Base-by-base conservation (phyloP, 305 asterid genomes). In the Euphrasia arctica region DNA sequence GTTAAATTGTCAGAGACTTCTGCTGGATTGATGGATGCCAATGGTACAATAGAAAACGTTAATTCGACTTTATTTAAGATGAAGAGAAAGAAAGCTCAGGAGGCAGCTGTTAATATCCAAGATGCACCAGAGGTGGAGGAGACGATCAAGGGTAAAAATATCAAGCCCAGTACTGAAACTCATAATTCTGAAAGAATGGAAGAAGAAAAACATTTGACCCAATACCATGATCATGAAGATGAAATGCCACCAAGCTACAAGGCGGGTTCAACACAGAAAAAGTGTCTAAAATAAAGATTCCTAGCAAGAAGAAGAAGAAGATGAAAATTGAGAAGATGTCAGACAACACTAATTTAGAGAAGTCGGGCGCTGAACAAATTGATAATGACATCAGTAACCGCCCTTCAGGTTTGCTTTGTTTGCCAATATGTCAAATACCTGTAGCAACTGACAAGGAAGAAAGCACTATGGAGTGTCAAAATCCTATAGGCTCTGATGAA, bases 311-410 rank as follows among this genome's bases (percentile, higher is more conserved):
- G 71, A 34, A 62, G 65, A 72, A 72, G 68, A 68, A 45, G 42
- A 60, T 52, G 48, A 18, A 18, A 18, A 18, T 18, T 18, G 48
- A 4, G 41, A 70, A 62, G 78, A 77, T 74, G 73, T 48, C 72
- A 66, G 62, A 68, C 2, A 12, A 56, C 66, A 42, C 50, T 67
- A 61, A 62, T 68, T 47, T 63, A 34, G 76, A 75, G 59, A 60
- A 60, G 39, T 62, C 74, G 36, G 73, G 66, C 61, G 34, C 68
- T 81, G 79, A 71, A 72, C 78, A 61, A 62, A 48, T 60, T 62
- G 59, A 48, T 50, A 67, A 76, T 70, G 72, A 63, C 68, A 64
- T 63, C 28, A 54, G 63, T 66, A 66, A 54, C 59, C 36, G 77
- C 42, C 42, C 42, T 64, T 62, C 75, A 9, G 69, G 61, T 13